Conservation (phyloP, 495 filamentous ascomycete genomes). For the Xylaria flabelliformis region DNA sequence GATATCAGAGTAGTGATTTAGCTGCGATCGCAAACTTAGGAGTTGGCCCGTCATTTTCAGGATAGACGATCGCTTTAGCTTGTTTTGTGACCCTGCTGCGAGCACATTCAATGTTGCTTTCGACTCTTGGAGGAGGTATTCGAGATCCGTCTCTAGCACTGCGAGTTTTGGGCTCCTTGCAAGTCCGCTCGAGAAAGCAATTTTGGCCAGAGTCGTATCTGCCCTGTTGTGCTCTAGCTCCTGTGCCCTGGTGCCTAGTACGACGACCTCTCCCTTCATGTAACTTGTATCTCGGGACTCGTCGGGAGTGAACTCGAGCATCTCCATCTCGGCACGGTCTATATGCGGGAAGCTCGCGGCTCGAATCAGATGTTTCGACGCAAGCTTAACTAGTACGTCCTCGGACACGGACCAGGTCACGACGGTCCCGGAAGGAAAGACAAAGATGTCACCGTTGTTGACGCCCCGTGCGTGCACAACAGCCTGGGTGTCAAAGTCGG, state of each 20-base stretch:
- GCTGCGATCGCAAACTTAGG: slow-evolving; percentile 85
- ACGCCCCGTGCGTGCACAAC: slow-evolving; percentile 62
- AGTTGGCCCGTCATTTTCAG: slow-evolving; percentile 93
- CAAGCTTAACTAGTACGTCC: slow-evolving; percentile 72
- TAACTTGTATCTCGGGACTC: slow-evolving; percentile 72
- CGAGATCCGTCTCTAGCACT: slow-evolving; percentile 85
- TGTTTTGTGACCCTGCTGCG: slow-evolving; percentile 68
- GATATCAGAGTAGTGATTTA: slow-evolving; percentile 96
- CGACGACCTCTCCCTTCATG: slow-evolving; percentile 88
- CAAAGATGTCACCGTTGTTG: slow-evolving; percentile 81
- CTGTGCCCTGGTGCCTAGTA: slow-evolving; percentile 74
- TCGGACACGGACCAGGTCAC: slow-evolving; percentile 87
- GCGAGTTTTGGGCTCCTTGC: slow-evolving; percentile 94
- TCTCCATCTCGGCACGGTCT: slow-evolving; percentile 78
- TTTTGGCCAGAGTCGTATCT: slow-evolving; percentile 86
- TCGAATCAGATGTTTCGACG: slow-evolving; percentile 71
- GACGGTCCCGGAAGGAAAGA: slow-evolving; percentile 97
- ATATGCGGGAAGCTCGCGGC: slow-evolving; percentile 79
- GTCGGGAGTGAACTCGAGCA: slow-evolving; percentile 87
- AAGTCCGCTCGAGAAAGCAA: slow-evolving; percentile 95
- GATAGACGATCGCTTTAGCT: slow-evolving; percentile 77
- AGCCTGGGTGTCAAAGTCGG: slow-evolving; percentile 65
- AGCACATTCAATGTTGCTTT: slow-evolving; percentile 79
- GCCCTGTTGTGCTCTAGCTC: slow-evolving; percentile 48
- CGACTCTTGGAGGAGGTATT: slow-evolving; percentile 72